A percentile compares a stretch with the other conserved stretches of the same genome.
These are phyloP conservation scores for Hericium rajendrae DNA, from an alignment of 768 basidiomycete genomes.

Conservation along the genomic window DNA sequence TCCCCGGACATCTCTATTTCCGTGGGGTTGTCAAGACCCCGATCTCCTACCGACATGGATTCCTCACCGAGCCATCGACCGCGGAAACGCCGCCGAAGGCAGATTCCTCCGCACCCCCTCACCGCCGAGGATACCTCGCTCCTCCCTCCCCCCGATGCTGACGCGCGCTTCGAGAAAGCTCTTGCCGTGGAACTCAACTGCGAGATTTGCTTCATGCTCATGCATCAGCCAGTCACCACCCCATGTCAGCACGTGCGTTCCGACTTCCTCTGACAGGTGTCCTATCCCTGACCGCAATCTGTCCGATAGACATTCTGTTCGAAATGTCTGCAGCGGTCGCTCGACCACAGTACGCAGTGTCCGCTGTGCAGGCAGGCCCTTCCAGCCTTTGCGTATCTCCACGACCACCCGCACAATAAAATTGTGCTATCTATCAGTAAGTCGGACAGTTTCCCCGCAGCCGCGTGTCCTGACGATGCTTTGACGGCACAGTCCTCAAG, in stretches of 20 bases:
- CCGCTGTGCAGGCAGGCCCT: conserved; percentile 79
- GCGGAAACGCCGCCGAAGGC: conserved; percentile 21
- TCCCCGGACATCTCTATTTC: background rate
- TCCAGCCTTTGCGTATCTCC: conserved; percentile 69
- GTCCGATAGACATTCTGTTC: conserved; percentile 74
- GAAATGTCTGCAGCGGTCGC: conserved; percentile 79
- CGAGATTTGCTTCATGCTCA: conserved; percentile 81
- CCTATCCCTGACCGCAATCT: conserved; percentile 2
- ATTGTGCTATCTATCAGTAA: conserved; percentile 60
- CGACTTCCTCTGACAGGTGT: conserved; percentile 2
- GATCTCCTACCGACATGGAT: conserved; percentile 1
- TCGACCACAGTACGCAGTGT: conserved; percentile 77
- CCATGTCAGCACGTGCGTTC: conserved; percentile 86
- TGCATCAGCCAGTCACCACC: conserved; percentile 83
- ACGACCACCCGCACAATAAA: conserved; percentile 71
- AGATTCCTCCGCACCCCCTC: conserved; percentile 20
- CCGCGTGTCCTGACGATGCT: no score
- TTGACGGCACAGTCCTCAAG: conserved; percentile 39
- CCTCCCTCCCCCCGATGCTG: conserved; percentile 18
- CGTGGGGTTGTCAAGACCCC: background rate
- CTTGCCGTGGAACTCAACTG: conserved; percentile 69
- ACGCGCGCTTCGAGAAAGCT: conserved; percentile 46
- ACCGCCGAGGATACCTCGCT: conserved; percentile 10
- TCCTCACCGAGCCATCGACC: conserved; percentile 17
- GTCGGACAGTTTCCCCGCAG: conserved; percentile 1